Conservation (phyloP, 228 moss, liverwort and hornwort species). For the Sphagnum fallax region DNA sequence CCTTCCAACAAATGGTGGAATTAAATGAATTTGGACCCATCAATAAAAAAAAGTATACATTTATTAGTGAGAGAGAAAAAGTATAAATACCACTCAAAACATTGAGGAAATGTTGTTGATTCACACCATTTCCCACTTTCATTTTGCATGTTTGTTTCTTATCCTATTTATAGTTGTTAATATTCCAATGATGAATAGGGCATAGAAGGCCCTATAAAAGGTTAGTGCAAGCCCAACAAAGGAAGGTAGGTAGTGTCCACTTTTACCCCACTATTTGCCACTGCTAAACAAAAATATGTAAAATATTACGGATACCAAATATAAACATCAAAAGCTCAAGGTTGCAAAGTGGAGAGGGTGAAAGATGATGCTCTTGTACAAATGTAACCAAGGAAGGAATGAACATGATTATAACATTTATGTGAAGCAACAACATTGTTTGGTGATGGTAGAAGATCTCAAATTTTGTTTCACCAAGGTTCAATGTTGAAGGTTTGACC, state of each 20-base stretch:
- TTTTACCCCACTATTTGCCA: constrained; percentile 72
- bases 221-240: constrained; percentile 75
- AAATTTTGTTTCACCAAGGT: constrained; percentile 52
- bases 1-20: no score
- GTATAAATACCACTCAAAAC: no score
- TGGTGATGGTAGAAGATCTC: constrained; percentile 80
- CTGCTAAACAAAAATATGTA: no score
- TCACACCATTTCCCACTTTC: constrained; percentile 43
- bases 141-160: constrained; percentile 21
- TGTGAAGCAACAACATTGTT: constrained; percentile 69
- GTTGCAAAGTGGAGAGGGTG: background rate
- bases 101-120: constrained; percentile 60
- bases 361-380: constrained; percentile 55
- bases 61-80: no score
- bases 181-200: constrained; percentile 64
- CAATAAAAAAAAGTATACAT: no score
- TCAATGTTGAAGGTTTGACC: constrained; percentile 30
- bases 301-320: no score
- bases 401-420: constrained; percentile 67
- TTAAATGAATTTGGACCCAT: no score
- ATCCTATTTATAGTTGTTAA: constrained; percentile 27
- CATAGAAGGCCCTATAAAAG: constrained; percentile 77
- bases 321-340: no score
- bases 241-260: constrained; percentile 63
- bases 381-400: constrained; percentile 82